Percentiles rank a stretch among this genome's conserved stretches.
phyloP scores from a whole-genome alignment of 768 basidiomycete genomes.

The Panaeolus cyanescens region DNA sequence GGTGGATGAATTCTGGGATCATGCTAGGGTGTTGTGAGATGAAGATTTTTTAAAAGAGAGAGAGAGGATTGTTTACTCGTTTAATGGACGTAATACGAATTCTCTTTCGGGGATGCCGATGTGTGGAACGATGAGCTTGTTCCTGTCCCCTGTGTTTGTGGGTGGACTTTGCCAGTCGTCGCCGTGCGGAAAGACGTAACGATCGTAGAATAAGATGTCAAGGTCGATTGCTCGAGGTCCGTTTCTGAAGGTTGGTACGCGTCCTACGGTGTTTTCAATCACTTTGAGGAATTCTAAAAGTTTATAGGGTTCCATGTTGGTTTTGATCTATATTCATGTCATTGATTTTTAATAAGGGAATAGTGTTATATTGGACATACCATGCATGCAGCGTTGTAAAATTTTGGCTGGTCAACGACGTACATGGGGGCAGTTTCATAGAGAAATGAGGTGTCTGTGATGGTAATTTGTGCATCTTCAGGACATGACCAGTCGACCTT shows the following conservation, averaged over 20 bases:
- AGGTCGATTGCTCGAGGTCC: constrained; percentile 92
- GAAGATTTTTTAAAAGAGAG: not conserved
- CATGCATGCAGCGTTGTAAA: constrained; percentile 90
- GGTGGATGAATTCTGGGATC: constrained; percentile 75
- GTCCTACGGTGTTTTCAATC: constrained; percentile 76
- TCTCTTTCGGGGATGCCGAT: constrained; percentile 80
- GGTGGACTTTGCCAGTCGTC: constrained; percentile 42
- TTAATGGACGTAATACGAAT: constrained; percentile 87
- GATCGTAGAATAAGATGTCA: constrained; percentile 81
- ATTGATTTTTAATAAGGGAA: not conserved
- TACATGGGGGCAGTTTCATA: constrained; percentile 98
- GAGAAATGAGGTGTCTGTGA: constrained; percentile 84
- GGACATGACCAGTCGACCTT: constrained; percentile 4
- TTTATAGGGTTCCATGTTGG: constrained; percentile 57
- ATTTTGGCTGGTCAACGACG: constrained; percentile 83
- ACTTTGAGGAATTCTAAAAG: constrained; percentile 69
- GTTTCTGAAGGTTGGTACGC: constrained; percentile 75
- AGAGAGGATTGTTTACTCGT: constrained; percentile 64
- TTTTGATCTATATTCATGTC: constrained; percentile 64
- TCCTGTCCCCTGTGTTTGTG: constrained; percentile 51
- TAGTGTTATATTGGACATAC: constrained; percentile 48
- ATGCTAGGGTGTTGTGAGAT: constrained; percentile 51
- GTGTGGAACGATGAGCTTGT: constrained; percentile 86
- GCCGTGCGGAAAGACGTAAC: constrained; percentile 35
- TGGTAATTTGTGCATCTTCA: constrained; percentile 28